Evolutionary conservation across 257 asterid species (phyloP).

Genomic region (Nicotiana benthamiana): DNA sequence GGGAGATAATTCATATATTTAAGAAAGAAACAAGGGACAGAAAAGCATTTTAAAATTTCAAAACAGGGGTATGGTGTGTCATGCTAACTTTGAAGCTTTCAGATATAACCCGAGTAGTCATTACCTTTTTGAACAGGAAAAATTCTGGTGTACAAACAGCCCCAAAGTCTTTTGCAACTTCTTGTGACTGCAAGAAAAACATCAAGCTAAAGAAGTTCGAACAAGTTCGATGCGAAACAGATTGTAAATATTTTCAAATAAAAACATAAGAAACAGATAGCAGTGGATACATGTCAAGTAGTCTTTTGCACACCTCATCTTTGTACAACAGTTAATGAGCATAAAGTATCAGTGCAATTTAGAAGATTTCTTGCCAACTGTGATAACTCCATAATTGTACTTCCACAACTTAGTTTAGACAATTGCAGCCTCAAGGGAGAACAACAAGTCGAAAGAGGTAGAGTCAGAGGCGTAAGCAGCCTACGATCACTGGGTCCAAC

Average conservation of each 20-base stretch:
- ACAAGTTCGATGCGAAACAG: background rate
- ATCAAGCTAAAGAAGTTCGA: constrained; percentile 7
- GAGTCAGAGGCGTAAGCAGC: background rate
- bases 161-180: constrained; percentile 78
- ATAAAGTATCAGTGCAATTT: background rate
- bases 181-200: constrained; percentile 53
- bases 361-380: background rate
- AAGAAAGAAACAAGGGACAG: background rate
- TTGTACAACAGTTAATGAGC: background rate
- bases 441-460: background rate
- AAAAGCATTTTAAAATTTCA: background rate
- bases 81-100: background rate
- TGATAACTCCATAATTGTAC: background rate
- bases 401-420: background rate
- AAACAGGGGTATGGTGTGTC: background rate
- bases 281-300: background rate
- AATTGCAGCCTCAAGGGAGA: background rate
- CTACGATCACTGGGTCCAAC: background rate
- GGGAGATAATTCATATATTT: background rate
- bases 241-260: background rate
- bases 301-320: background rate
- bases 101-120: background rate
- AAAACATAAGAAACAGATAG: background rate
- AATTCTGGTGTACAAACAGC: constrained; percentile 97
- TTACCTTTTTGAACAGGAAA: constrained; percentile 83